A percentile compares a stretch with the other conserved stretches of the same genome.
These are phyloP conservation scores for Alternaria tenuissima DNA, from an alignment of 2,329 filamentous ascomycete genomes.

Conservation along the genomic window DNA sequence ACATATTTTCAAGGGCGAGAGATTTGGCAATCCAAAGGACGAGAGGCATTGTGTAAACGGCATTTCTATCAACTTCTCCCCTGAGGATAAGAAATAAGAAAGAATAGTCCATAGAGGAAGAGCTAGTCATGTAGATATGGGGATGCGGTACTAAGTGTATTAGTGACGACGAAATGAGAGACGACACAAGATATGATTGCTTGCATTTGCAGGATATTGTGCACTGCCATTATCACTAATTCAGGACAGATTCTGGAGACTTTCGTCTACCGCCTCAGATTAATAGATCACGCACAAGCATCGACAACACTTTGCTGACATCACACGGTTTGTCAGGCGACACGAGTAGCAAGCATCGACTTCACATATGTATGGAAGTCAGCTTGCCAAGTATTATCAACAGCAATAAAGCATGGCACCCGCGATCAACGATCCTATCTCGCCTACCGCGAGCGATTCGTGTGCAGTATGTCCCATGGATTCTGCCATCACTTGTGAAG, in stretches of 20 bases:
- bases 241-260: not conserved
- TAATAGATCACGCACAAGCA: too few relatives aligned
- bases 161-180: conserved; percentile 8
- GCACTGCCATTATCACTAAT: not conserved
- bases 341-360: not conserved
- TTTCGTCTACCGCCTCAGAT: too few relatives aligned
- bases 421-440: not conserved
- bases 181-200: not conserved
- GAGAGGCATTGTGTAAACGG: conserved; percentile 98
- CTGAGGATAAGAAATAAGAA: conserved; percentile 68
- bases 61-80: conserved; percentile 83
- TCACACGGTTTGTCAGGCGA: not conserved
- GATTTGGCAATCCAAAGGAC: conserved; percentile 84
- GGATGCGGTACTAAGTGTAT: conserved; percentile 1
- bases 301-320: not conserved
- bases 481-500: not conserved
- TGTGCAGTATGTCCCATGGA: not conserved
- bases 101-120: too few relatives aligned
- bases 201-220: not conserved
- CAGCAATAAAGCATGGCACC: not conserved
- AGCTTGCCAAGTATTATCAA: not conserved
- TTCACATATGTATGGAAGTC: not conserved
- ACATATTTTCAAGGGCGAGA: conserved; percentile 92
- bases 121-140: conserved; percentile 12
- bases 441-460: not conserved